Percentiles rank a stretch among this genome's conserved stretches.
Evolutionary conservation across 2,329 filamentous ascomycete genomes (phyloP).

Genomic region (Rugonectria rugulosa): DNA sequence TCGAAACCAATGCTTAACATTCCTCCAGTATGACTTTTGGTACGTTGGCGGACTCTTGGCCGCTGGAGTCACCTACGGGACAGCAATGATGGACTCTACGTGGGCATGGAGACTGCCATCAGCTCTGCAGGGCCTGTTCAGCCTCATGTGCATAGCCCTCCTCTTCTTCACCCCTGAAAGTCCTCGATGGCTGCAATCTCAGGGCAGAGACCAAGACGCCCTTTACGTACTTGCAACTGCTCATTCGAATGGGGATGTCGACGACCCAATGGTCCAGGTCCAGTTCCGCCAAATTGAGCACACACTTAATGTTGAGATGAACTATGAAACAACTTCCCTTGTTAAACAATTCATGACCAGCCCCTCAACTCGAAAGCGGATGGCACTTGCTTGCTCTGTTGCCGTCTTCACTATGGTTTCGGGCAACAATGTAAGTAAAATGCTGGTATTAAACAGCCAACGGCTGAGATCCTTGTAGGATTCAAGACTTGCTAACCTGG

Average conservation of each 20-base stretch:
- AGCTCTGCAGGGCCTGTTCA: constrained; percentile 42
- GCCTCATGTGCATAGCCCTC: constrained; percentile 36
- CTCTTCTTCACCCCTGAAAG: constrained; percentile 51
- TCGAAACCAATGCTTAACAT: background rate
- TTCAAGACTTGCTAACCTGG: constrained; percentile 14
- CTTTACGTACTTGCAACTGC: constrained; percentile 50
- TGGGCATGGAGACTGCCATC: constrained; percentile 49
- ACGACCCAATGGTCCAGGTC: too few species aligned
- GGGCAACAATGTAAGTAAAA: too few species aligned
- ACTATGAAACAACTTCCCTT: too few species aligned
- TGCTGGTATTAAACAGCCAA: too few species aligned
- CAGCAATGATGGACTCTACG: constrained; percentile 41
- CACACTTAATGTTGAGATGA: too few species aligned
- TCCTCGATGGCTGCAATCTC: constrained; percentile 55
- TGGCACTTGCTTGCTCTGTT: too few species aligned
- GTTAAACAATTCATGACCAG: too few species aligned
- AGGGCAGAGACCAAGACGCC: constrained; percentile 52
- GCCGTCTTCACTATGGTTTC: too few species aligned
- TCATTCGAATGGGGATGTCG: constrained; percentile 52
- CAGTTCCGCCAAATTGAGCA: too few species aligned
- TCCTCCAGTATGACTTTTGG: constrained; percentile 21
- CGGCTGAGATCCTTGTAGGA: constrained; percentile 9
- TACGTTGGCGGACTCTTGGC: constrained; percentile 52
- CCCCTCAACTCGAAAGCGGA: too few species aligned
- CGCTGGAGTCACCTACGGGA: constrained; percentile 53